Evolutionary conservation across 2,329 filamentous ascomycete species (phyloP), one percentile per base, ranked within the genome.

Genomic region (Teratosphaeriaceae sp.): DNA sequence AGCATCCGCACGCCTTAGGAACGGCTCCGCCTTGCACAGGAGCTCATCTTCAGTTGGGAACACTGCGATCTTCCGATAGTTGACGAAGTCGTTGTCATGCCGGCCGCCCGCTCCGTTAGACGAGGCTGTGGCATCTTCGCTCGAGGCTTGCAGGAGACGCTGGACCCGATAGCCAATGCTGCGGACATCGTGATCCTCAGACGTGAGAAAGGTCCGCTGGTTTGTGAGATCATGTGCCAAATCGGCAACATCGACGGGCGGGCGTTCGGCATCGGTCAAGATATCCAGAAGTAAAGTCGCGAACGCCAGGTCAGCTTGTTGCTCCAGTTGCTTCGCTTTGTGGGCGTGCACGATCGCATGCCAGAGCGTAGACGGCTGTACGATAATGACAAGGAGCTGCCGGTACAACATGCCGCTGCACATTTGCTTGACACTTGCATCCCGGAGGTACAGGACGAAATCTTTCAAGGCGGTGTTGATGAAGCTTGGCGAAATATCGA

Each of bases 11-110:
- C 64, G 69, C 5, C 74, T 72, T 34, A 79, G 77, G 57, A 78
- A 87, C 0, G 76, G 71, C 19, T 59, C 55, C 2, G 73, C 68
- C 0, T 57, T 67, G 0, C 73, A 81, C 0, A 67, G 45, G 1
- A 88, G 68, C 54, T 88, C 84, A 38, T 83, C 77, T 0, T 72
- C 59, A 0, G 83, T 88, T 0, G 84, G 85, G 37, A 78, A 72
- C 12, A 88, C 79, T 2, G 73, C 64, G 24, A 86, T 78, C 0
- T 78, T 46, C 0, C 76, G 70, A 51, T 80, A 81, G 49, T 85
- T 71, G 1, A 54, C 65, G 54, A 75, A 75, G 52, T 88, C 84
- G 42, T 89, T 89, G 59, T 88, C 81, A 49, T 89, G 84, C 0
- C 84, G 73, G 0, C 82, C 82, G 0, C 84, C 84, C 0, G 82